These are phyloP conservation scores for Penicillium aurantiogriseum DNA, from an alignment of 2,329 filamentous ascomycete genomes.

Conservation along the genomic window DNA sequence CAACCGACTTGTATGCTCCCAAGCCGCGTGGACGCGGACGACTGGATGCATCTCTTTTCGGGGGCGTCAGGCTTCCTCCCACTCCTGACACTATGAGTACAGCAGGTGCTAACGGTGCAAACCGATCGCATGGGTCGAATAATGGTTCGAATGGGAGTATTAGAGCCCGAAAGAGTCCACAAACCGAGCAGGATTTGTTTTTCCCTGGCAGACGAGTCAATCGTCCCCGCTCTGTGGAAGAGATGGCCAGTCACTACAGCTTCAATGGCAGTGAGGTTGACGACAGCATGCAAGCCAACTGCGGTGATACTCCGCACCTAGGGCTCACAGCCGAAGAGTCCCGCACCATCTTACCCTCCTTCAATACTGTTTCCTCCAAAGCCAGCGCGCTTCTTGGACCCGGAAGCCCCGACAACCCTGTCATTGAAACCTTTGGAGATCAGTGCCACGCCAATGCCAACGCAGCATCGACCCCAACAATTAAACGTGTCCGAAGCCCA, in stretches of 20 bases:
- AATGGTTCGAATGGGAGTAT: conserved; percentile 37
- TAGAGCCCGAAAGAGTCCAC: conserved; percentile 28
- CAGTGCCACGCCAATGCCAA: conserved; percentile 23
- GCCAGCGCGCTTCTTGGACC: conserved; percentile 27
- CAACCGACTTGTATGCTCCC: conserved; percentile 25
- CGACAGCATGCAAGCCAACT: conserved; percentile 35
- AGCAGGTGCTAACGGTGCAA: conserved; percentile 29
- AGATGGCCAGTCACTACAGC: conserved; percentile 33
- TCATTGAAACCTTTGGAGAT: conserved; percentile 21
- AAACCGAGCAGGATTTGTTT: conserved; percentile 18
- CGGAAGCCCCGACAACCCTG: conserved; percentile 24
- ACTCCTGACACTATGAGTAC: conserved; percentile 48
- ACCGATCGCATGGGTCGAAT: conserved; percentile 28
- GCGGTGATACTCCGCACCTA: conserved; percentile 31
- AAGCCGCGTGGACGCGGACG: conserved; percentile 29
- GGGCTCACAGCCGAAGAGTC: conserved; percentile 24
- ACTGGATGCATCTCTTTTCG: conserved; percentile 34
- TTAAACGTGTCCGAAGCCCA: conserved; percentile 25
- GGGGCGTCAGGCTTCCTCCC: conserved; percentile 36
- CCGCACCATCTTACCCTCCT: conserved; percentile 35
- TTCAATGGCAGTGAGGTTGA: conserved; percentile 31
- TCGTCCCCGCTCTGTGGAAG: conserved; percentile 37
- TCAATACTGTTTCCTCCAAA: conserved; percentile 30
- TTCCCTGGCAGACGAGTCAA: conserved; percentile 24
- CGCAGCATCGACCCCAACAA: conserved; percentile 21